These are phyloP conservation scores for Cadophora gregata DNA, from an alignment of 2,329 filamentous ascomycete genomes.

Conservation along the genomic window DNA sequence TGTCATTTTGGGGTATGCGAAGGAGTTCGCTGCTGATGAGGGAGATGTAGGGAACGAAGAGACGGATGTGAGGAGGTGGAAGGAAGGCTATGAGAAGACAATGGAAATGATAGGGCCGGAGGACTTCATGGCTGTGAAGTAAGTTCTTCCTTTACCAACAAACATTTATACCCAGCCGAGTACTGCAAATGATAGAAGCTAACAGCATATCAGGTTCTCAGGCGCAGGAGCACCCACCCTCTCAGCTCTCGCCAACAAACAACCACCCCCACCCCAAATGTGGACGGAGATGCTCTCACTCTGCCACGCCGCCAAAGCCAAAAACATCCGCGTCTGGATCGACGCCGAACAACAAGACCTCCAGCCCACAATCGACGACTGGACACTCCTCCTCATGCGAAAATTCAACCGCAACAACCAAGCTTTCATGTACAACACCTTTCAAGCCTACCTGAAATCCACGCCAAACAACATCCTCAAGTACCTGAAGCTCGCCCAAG, in stretches of 20 bases:
- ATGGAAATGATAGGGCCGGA: constrained; percentile 57
- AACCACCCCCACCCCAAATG: constrained; percentile 51
- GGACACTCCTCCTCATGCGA: constrained; percentile 59
- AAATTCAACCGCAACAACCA: constrained; percentile 53
- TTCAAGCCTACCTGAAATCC: constrained; percentile 59
- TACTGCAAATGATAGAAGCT: too few species aligned
- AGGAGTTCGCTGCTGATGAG: constrained; percentile 60
- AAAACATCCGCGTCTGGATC: constrained; percentile 52
- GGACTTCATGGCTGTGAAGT: constrained; percentile 59
- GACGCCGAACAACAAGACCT: constrained; percentile 61
- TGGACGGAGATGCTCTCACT: constrained; percentile 48
- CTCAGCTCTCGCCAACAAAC: constrained; percentile 48
- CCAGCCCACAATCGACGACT: constrained; percentile 57
- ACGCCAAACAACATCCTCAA: constrained; percentile 51
- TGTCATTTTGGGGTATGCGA: constrained; percentile 82
- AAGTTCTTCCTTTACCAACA: too few species aligned
- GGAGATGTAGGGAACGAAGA: constrained; percentile 12
- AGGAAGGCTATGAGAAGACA: constrained; percentile 58
- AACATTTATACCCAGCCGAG: too few species aligned
- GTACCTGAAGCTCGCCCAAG: constrained; percentile 52
- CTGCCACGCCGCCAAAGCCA: constrained; percentile 33
- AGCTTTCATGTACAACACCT: constrained; percentile 55
- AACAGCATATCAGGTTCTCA: constrained; percentile 47
- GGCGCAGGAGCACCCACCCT: constrained; percentile 53
- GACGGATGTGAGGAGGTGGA: constrained; percentile 47